Base-by-base conservation (phyloP, 202 grass and related monocot genomes). In the Panicum virgatum region DNA sequence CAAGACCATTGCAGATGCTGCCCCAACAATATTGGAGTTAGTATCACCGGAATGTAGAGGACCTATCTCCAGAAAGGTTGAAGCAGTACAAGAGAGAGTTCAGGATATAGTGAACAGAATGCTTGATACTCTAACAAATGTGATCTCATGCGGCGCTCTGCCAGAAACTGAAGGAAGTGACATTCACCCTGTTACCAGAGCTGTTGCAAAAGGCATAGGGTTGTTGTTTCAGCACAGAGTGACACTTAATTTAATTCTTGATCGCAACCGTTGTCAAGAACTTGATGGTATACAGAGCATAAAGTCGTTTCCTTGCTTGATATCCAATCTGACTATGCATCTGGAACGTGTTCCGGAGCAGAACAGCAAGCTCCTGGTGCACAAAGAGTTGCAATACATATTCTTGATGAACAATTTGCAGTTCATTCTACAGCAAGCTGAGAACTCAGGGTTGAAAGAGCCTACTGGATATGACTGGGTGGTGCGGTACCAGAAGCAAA, bases 381-480 rank as follows among this genome's bases (percentile, higher is more conserved):
- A 18, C 7, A 44, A 9, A 80, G 38, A 59, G 26, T 46, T 58
- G 51, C 78, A 70, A 11, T 46, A 70, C 39, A 70, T 70, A 16
- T 59, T 70, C 52, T 46, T 80, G 25, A 15, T 58, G 26, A 80
- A 80, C 54, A 80, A 80, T n/a, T 45, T 69, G 78, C 38, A 80
- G 6, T 69, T 69, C 18, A 19, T 69, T 43, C 65, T 59, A 23
- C 65, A 59, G 38, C 6, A 13, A 46, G 51, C 59, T 19, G 40
- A 70, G 16, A 70, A 26, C 53, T 38, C 12, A 60, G 48, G n/a
- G 10, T 5, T 5, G 5, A 32, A n/a, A 10, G 64, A 69, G 9
- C 23, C 77, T 58, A 58, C 2, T 34, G 78, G 18, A 59, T n/a
- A 59, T 70, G 38, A 46, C 52, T 59, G 65, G 51, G 25, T 22